Percentiles rank a stretch among this genome's conserved stretches.
Evolutionary conservation across 345 rosid genomes (phyloP).

Genomic region (Garcia nutans): DNA sequence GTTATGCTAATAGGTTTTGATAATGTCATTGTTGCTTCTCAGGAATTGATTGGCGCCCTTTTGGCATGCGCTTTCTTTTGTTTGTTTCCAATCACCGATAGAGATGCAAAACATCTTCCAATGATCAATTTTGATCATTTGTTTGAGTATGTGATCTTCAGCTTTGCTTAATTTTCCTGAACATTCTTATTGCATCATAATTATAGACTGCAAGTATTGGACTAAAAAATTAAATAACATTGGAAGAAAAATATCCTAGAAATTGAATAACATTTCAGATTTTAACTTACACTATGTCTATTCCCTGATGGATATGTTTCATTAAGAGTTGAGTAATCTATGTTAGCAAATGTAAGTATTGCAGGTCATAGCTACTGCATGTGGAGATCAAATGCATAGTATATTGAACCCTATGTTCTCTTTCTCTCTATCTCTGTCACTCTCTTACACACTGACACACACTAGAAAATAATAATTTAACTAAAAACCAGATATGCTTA

Average conservation of each 20-base stretch:
- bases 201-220: neutral
- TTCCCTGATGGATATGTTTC: neutral
- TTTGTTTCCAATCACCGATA: conserved; percentile 63
- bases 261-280: neutral
- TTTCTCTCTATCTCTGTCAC: too few relatives aligned
- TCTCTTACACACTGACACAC: too few relatives aligned
- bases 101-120: conserved; percentile 66
- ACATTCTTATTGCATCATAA: neutral
- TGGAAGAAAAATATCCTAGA: neutral
- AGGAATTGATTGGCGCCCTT: conserved; percentile 85
- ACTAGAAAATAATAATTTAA: too few relatives aligned
- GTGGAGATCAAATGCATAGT: too few relatives aligned
- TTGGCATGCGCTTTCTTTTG: conserved; percentile 83
- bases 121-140: conserved; percentile 75
- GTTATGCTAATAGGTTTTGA: conserved; percentile 10
- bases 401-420: too few relatives aligned
- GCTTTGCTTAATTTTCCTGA: conserved; percentile 28
- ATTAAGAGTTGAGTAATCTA: neutral
- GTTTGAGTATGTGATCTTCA: conserved; percentile 67
- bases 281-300: neutral
- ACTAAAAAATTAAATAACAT: neutral
- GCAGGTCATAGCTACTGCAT: too few relatives aligned
- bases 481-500: too few relatives aligned
- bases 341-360: neutral
- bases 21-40: conserved; percentile 25